Percentiles rank a stretch among this genome's conserved stretches.
These are phyloP conservation scores for Rhynchosporium graminicola DNA, from an alignment of 2,329 filamentous ascomycete genomes.

Conservation along the genomic window DNA sequence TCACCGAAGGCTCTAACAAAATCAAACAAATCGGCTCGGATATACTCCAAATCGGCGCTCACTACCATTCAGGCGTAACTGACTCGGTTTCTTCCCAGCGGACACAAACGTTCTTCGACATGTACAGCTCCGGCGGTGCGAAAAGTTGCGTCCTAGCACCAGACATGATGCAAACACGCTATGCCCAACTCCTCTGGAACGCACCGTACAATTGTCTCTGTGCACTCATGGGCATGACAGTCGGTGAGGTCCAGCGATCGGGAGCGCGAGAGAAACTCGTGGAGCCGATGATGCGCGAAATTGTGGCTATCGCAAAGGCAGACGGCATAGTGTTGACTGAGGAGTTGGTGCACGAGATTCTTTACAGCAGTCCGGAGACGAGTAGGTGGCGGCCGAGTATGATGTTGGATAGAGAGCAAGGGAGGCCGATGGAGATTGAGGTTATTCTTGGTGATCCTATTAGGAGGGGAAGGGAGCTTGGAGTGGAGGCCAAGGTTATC, in stretches of 20 bases:
- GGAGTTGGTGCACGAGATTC: slow-evolving; percentile 24
- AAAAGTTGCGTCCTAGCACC: slow-evolving; percentile 25
- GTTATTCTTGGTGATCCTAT: slow-evolving; percentile 56
- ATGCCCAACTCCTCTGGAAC: slow-evolving; percentile 31
- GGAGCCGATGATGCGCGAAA: slow-evolving; percentile 35
- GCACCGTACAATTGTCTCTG: slow-evolving; percentile 32
- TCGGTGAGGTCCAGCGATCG: slow-evolving; percentile 25
- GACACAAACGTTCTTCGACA: slow-evolving; percentile 27
- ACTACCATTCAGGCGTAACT: slow-evolving; percentile 25
- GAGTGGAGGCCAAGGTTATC: slow-evolving; percentile 51
- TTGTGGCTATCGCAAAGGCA: slow-evolving; percentile 30
- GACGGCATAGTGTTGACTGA: slow-evolving; percentile 31
- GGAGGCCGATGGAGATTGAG: slow-evolving; percentile 54
- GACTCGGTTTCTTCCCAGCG: slow-evolving; percentile 25
- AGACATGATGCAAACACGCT: slow-evolving; percentile 31
- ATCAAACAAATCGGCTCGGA: slow-evolving; percentile 30
- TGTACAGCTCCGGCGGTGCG: slow-evolving; percentile 27
- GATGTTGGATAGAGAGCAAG: slow-evolving; percentile 52
- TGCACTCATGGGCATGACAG: slow-evolving; percentile 28
- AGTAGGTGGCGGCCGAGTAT: slow-evolving; percentile 43
- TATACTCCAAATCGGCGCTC: slow-evolving; percentile 27
- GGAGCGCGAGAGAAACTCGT: slow-evolving; percentile 35
- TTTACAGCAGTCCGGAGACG: slow-evolving; percentile 17
- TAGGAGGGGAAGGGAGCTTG: slow-evolving; percentile 49
- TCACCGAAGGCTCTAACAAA: slow-evolving; percentile 20